Percentiles rank a stretch among this genome's conserved stretches.
phyloP scores from a whole-genome alignment of 139 green algal species.

The Chlorella ohadii region DNA sequence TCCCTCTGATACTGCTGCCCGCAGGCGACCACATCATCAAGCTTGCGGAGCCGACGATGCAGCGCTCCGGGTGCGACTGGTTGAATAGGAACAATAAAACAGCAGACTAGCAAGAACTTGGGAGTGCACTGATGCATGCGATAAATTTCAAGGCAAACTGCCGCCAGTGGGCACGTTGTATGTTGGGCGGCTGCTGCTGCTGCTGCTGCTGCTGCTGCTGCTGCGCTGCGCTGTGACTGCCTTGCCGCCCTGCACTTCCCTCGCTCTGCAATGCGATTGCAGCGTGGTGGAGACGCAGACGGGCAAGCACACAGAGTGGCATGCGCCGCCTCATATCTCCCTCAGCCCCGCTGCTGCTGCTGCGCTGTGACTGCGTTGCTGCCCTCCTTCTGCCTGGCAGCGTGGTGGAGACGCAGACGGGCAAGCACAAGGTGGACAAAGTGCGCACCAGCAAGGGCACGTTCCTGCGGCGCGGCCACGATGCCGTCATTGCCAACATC shows the following conservation, averaged over 20 bases:
- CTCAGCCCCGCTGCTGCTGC: neutral
- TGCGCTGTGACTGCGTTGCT: neutral
- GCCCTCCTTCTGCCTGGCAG: neutral
- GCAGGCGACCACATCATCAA: constrained; percentile 16
- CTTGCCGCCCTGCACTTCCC: neutral
- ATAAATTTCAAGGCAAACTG: no score
- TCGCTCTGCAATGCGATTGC: neutral
- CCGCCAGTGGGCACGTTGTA: no score
- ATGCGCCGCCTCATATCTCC: no score
- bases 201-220: neutral
- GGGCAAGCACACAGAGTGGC: constrained; percentile 23
- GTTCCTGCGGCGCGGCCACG: constrained; percentile 27
- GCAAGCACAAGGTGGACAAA: constrained; percentile 29
- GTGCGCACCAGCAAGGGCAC: constrained; percentile 45
- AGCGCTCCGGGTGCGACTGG: constrained; percentile 24
- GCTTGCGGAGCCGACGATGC: constrained; percentile 22
- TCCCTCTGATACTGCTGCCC: no score
- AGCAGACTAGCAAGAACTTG: no score
- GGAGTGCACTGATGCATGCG: no score
- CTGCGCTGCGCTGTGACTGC: neutral
- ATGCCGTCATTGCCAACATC: constrained; percentile 44
- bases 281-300: constrained; percentile 51
- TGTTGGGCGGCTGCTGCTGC: no score
- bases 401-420: constrained; percentile 50
- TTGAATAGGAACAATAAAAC: no score